These are phyloP conservation scores for Cucumis hystrix DNA, from an alignment of 306 rosid genomes.

Conservation along the genomic window DNA sequence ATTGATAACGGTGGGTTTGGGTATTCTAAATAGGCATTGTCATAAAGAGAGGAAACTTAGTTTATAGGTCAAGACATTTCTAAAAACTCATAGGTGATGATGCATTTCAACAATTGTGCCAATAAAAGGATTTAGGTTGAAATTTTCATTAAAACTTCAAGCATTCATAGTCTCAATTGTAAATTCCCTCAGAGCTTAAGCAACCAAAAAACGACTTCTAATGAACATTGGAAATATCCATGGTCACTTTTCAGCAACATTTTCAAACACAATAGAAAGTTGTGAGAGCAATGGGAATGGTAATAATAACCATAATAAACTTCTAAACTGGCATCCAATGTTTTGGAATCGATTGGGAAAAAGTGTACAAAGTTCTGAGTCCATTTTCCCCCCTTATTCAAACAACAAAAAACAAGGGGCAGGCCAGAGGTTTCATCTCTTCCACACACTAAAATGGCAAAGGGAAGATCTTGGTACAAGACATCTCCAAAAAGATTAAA, in stretches of 20 bases:
- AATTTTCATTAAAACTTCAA: background rate
- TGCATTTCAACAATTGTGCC: background rate
- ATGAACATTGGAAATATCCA: background rate
- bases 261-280: background rate
- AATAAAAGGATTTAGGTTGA: background rate
- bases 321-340: conserved; percentile 28
- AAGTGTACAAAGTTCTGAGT: conserved; percentile 34
- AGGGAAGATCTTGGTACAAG: conserved; percentile 26
- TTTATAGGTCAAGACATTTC: background rate
- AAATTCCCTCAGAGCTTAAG: background rate
- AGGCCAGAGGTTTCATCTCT: conserved; percentile 26
- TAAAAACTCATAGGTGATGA: background rate
- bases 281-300: background rate
- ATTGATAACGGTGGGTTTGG: too few species aligned
- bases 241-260: background rate
- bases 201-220: background rate
- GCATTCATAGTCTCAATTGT: background rate
- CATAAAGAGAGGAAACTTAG: background rate
- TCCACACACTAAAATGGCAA: conserved; percentile 27
- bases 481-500: conserved; percentile 8
- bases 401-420: conserved; percentile 25
- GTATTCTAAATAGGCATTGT: too few species aligned
- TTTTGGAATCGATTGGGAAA: conserved; percentile 15
- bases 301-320: background rate
- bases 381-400: conserved; percentile 47